Conservation (phyloP, 75 land plant species). For the Selaginella moellendorffii region DNA sequence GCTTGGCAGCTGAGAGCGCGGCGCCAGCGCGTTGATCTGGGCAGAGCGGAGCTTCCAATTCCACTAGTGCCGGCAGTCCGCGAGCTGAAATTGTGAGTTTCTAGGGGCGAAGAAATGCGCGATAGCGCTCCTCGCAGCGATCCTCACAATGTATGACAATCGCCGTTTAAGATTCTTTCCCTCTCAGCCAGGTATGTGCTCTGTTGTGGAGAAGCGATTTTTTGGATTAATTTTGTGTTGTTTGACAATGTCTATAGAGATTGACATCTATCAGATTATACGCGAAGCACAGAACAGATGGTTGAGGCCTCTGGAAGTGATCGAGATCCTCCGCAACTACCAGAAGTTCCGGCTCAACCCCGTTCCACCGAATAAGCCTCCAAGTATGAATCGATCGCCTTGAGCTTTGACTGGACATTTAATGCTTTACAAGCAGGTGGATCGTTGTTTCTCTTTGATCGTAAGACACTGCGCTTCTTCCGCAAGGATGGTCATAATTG, state of each 20-base stretch:
- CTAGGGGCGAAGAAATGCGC: no score
- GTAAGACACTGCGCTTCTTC: constrained; percentile 59
- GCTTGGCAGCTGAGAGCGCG: not conserved
- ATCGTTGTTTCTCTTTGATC: constrained; percentile 67
- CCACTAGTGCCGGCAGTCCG: no score
- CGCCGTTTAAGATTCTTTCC: not conserved
- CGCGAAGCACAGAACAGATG: constrained; percentile 35
- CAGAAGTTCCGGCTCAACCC: constrained; percentile 18
- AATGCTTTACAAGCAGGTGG: constrained; percentile 50
- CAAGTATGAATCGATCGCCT: constrained; percentile 10
- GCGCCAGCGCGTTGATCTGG: no score
- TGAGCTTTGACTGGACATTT: no score
- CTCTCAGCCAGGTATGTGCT: not conserved
- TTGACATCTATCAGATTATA: constrained; percentile 20
- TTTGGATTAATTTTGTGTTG: constrained; percentile 1
- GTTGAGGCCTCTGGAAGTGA: constrained; percentile 38
- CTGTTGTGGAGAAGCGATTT: no score
- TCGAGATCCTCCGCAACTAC: constrained; percentile 38
- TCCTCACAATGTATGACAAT: not conserved
- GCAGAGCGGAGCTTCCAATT: no score
- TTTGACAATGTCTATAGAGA: constrained; percentile 14
- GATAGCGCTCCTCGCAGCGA: no score
- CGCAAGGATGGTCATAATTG: constrained; percentile 84
- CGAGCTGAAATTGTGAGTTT: no score
- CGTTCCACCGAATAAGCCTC: constrained; percentile 30